Evolutionary conservation across 768 basidiomycete species (phyloP).

Genomic region (Infundibulicybe gibba): DNA sequence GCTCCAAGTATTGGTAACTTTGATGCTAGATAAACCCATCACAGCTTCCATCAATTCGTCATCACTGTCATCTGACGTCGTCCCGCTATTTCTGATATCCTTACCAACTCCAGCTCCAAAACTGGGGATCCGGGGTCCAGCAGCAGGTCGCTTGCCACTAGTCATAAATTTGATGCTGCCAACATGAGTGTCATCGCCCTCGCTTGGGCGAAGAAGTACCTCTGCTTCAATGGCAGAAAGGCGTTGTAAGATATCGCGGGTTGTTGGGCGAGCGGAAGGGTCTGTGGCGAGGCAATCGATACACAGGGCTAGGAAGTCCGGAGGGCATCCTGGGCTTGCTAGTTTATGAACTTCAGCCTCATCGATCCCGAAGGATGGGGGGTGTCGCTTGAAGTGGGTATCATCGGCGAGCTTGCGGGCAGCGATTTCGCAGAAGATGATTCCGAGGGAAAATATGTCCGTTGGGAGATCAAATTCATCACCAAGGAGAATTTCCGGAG

Average conservation of each 20-base stretch:
- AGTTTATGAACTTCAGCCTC: constrained; percentile 62
- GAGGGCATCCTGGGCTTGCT: constrained; percentile 75
- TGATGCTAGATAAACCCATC: constrained; percentile 46
- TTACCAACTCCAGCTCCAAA: constrained; percentile 73
- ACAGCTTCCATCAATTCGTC: constrained; percentile 68
- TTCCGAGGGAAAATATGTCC: constrained; percentile 91
- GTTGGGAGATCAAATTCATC: constrained; percentile 92
- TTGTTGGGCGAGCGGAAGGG: constrained; percentile 69
- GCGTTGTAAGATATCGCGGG: constrained; percentile 73
- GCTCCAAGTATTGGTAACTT: constrained; percentile 45
- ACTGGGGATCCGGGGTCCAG: constrained; percentile 79
- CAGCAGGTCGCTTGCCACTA: constrained; percentile 53
- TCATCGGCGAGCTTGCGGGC: constrained; percentile 86
- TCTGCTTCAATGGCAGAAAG: constrained; percentile 82
- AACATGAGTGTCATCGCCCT: constrained; percentile 70
- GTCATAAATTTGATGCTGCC: constrained; percentile 86
- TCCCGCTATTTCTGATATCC: constrained; percentile 42
- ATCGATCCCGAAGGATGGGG: constrained; percentile 81
- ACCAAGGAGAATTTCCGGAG: constrained; percentile 90
- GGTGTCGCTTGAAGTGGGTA: constrained; percentile 66
- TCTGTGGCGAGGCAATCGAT: constrained; percentile 71
- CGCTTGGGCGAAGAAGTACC: constrained; percentile 62
- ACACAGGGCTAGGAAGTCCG: constrained; percentile 71
- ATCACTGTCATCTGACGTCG: constrained; percentile 56
- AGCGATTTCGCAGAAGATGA: constrained; percentile 91